These are phyloP conservation scores for Cordyceps tenuipes DNA, from an alignment of 2,329 filamentous ascomycete species.

Conservation along the genomic window DNA sequence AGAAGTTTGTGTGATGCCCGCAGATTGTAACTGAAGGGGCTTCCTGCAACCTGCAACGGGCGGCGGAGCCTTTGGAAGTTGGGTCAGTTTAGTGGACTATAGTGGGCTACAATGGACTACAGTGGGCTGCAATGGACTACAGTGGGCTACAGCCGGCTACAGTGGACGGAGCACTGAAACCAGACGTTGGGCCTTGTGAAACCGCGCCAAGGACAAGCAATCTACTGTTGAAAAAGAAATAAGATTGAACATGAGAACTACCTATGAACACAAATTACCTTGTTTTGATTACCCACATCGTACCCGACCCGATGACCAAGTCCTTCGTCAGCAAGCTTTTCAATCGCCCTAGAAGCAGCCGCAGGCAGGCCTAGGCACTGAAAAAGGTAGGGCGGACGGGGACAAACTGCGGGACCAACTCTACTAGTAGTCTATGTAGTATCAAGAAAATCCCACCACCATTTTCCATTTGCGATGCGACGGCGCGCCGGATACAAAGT, in stretches of 20 bases:
- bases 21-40: not conserved
- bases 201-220: not conserved
- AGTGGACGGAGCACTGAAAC: not conserved
- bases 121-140: not conserved
- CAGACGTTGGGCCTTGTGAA: not conserved
- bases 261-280: no score
- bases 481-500: conserved; percentile 5
- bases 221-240: no score
- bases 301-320: not conserved
- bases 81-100: no score
- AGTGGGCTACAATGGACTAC: not conserved
- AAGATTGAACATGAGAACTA: no score
- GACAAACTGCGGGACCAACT: not conserved
- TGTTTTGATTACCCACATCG: no score
- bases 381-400: no score
- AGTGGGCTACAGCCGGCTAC: not conserved
- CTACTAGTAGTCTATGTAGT: no score
- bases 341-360: not conserved
- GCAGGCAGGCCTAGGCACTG: not conserved
- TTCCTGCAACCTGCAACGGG: no score
- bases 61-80: not conserved
- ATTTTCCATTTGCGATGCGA: conserved; percentile 9
- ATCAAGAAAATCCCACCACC: conserved; percentile 2
- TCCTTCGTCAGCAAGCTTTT: not conserved
- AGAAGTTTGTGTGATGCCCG: not conserved